Conservation (phyloP, 176 grass and related monocot genomes). For the Calamus simplicifolius region DNA sequence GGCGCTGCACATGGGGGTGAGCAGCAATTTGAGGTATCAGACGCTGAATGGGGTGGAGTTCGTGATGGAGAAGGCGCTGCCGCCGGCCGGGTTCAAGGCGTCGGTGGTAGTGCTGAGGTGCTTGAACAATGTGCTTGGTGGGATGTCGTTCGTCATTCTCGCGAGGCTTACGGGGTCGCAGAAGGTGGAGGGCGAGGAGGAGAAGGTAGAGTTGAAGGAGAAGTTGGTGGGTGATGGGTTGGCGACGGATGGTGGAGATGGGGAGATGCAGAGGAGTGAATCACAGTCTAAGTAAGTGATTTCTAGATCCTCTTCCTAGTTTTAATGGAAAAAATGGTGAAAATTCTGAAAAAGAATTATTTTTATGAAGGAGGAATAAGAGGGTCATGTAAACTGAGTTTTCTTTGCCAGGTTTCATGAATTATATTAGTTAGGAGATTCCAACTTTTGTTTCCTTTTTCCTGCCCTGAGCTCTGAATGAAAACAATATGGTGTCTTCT, state of each 20-base stretch:
- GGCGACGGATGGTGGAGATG: neutral
- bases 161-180: constrained; percentile 4
- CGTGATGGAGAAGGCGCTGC: constrained; percentile 1
- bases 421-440: too few relatives aligned
- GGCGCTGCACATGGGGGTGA: constrained; percentile 15
- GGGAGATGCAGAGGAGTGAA: neutral
- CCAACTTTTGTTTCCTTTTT: too few relatives aligned
- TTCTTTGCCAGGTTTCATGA: too few relatives aligned
- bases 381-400: too few relatives aligned
- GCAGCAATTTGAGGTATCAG: constrained; percentile 12
- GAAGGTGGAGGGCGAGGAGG: neutral
- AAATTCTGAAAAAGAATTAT: too few relatives aligned
- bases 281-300: constrained; percentile 3
- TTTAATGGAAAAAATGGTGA: too few relatives aligned
- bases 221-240: neutral
- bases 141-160: constrained; percentile 11
- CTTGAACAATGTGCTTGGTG: constrained; percentile 16
- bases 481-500: too few relatives aligned
- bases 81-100: constrained; percentile 10
- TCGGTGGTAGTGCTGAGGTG: constrained; percentile 11
- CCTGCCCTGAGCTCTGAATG: too few relatives aligned
- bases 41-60: constrained; percentile 8
- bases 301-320: too few relatives aligned
- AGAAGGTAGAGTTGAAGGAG: constrained; percentile 2
- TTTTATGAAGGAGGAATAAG: too few relatives aligned